Evolutionary conservation across 1,284 basidiomycete species (phyloP), one percentile per base, ranked within the genome.

Genomic region (Austroboletus olivaceoglutinosus): DNA sequence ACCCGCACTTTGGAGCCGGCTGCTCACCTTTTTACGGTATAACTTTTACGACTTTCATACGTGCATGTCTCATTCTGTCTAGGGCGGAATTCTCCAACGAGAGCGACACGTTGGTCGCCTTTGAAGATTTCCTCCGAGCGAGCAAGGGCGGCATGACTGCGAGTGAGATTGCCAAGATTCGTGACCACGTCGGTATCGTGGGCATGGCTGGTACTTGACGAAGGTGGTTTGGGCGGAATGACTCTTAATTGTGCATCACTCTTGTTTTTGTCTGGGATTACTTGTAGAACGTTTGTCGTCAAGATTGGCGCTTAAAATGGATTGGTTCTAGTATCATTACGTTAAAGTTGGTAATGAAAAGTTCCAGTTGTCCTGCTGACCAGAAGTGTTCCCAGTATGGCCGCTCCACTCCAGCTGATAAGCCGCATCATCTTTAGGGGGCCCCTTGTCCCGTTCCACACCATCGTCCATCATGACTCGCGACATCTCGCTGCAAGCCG

Each of bases 181-280:
- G 89, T 30, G 89, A 91, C 63, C 73, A 76, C 25, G 84, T 89
- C 37, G 88, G 87, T 18, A 76, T 90, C 33, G 73, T 82, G 44
- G 89, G 89, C 11, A 91, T 91, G 89, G 83, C 82, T 30, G 89
- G 89, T 29, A 86, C 80, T 50, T 90, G 68, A n/a, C n/a, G n/a
- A 60, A 11, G 22, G 29, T 23, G 39, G 10, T 33, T 39, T 30
- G 16, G 43, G 40, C 41, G 22, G 41, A 25, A 12, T 2, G 8
- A 19, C n/a, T 8, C 22, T n/a, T n/a, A n/a, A n/a, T n/a, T n/a
- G n/a, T n/a, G n/a, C n/a, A n/a, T n/a, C n/a, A n/a, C n/a, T n/a
- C n/a, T n/a, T n/a, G 21, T 44, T 33, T 34, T 36, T 16, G 22
- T 27, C 30, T 36, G 25, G 49, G 44, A 45, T 50, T 56, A 51